These are phyloP conservation scores for Chimonanthus praecox DNA, from an alignment of 164 flowering plant species.

Conservation along the genomic window DNA sequence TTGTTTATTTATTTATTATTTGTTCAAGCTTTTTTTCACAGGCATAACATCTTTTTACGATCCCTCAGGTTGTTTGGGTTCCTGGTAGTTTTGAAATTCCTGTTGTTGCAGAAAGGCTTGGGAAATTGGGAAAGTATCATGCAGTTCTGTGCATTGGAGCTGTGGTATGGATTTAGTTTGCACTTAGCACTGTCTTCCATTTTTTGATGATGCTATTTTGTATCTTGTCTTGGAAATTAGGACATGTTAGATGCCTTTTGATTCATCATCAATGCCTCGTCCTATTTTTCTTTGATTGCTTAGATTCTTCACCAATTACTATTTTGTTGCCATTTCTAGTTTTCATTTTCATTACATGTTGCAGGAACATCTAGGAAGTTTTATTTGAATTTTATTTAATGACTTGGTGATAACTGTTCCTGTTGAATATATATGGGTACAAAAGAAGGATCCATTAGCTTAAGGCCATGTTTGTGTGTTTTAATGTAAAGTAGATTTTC, in stretches of 20 bases:
- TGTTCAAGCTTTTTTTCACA: neutral
- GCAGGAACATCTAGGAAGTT: neutral
- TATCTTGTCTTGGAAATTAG: neutral
- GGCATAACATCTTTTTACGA: neutral
- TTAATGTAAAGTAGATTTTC: too few species aligned
- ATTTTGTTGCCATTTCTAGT: neutral
- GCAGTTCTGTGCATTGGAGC: conserved; percentile 92
- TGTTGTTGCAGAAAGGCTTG: conserved; percentile 71
- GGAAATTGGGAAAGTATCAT: conserved; percentile 66
- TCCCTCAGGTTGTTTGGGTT: conserved; percentile 89
- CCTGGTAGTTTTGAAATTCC: conserved; percentile 97
- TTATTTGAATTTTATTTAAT: too few species aligned
- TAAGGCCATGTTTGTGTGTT: too few species aligned
- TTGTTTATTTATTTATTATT: too few species aligned
- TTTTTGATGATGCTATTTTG: neutral
- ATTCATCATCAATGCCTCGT: neutral
- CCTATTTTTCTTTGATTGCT: neutral
- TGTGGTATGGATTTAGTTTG: conserved; percentile 50
- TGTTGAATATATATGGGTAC: too few species aligned
- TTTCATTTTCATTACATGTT: neutral
- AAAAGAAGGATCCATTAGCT: too few species aligned
- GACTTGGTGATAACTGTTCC: too few species aligned
- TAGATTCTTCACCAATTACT: neutral
- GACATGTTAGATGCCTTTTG: neutral
- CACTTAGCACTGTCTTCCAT: neutral